A percentile compares a stretch with the other conserved stretches of the same genome.
Conservation (phyloP, 1,284 basidiomycete species). For the Naganishia albida region DNA sequence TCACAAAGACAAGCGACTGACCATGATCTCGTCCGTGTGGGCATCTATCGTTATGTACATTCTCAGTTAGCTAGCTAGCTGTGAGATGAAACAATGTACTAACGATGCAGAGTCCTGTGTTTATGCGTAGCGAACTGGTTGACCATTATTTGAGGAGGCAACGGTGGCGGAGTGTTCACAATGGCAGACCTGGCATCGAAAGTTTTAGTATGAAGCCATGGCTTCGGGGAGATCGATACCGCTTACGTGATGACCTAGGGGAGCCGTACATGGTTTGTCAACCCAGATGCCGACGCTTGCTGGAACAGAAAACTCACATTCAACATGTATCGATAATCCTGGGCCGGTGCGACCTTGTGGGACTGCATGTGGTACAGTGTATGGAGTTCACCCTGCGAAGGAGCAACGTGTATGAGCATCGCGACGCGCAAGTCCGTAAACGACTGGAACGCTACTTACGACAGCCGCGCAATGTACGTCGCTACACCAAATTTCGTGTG, state of each 20-base stretch:
- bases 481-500: conserved; percentile 47
- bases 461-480: conserved; percentile 90
- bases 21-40: conserved; percentile 78
- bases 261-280: neutral
- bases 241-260: conserved; percentile 31
- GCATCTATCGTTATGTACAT: conserved; percentile 36
- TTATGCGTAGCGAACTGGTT: conserved; percentile 74
- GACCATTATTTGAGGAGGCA: conserved; percentile 76
- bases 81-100: conserved; percentile 39
- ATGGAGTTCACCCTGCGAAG: conserved; percentile 51
- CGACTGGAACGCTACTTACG: neutral
- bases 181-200: conserved; percentile 47
- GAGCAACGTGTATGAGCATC: neutral
- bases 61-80: conserved; percentile 37
- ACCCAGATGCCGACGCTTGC: conserved; percentile 63
- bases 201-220: conserved; percentile 2
- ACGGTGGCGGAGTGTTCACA: conserved; percentile 66
- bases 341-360: conserved; percentile 58
- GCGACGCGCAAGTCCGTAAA: too few species aligned
- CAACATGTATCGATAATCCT: conserved; percentile 82
- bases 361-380: conserved; percentile 45
- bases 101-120: conserved; percentile 74
- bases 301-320: conserved; percentile 74
- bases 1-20: conserved; percentile 43
- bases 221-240: conserved; percentile 40